Conservation (phyloP, 2,329 filamentous ascomycete genomes). For the Eutypa lata region DNA sequence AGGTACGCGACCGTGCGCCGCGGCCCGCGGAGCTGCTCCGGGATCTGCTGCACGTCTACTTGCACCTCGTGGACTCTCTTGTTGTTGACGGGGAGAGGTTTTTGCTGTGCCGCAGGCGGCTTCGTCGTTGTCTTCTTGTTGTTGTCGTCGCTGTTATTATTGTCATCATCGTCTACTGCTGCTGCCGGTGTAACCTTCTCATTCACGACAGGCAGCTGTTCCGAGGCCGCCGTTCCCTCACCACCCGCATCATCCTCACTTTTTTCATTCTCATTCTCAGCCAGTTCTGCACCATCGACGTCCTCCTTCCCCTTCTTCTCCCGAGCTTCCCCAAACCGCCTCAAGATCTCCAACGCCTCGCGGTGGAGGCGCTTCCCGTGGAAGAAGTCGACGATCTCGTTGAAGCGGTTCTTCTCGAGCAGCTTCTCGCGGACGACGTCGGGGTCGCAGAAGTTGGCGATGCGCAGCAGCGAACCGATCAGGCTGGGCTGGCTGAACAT, state of each 20-base stretch:
- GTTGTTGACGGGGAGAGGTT: constrained; percentile 19
- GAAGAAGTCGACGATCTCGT: constrained; percentile 94
- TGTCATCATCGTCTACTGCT: constrained; percentile 15
- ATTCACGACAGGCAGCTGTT: too few species aligned
- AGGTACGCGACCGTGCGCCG: constrained; percentile 83
- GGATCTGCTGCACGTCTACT: constrained; percentile 14
- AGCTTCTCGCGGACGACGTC: constrained; percentile 92
- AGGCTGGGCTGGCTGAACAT: constrained; percentile 88
- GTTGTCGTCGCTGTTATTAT: constrained; percentile 28
- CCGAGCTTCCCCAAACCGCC: constrained; percentile 63
- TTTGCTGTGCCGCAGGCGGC: constrained; percentile 23
- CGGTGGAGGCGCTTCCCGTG: constrained; percentile 92
- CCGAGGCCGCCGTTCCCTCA: constrained; percentile 27
- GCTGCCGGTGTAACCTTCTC: too few species aligned
- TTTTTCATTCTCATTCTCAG: constrained; percentile 21
- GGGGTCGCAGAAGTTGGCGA: constrained; percentile 96
- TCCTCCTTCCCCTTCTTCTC: constrained; percentile 39
- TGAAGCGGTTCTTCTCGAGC: constrained; percentile 83
- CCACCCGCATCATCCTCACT: constrained; percentile 9
- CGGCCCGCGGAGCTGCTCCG: constrained; percentile 66
- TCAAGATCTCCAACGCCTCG: constrained; percentile 77
- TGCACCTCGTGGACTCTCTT: constrained; percentile 20
- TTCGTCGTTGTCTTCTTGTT: too few species aligned
- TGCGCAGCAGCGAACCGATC: constrained; percentile 85
- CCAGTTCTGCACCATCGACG: constrained; percentile 33